A percentile compares a stretch with the other conserved stretches of the same genome.
phyloP scores from a whole-genome alignment of 257 asterid genomes.

The Paraleonurus japonicus region DNA sequence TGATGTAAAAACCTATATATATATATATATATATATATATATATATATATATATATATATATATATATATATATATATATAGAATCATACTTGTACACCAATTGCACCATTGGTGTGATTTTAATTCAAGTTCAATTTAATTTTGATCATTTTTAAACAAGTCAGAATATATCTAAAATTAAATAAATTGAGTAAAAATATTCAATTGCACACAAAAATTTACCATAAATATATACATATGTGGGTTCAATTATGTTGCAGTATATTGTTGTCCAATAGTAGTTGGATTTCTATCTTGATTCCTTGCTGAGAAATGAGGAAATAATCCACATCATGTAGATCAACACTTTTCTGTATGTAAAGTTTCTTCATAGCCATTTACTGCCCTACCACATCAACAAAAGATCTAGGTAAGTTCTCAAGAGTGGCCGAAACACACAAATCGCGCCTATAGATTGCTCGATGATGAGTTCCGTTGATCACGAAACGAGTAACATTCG shows the following conservation, averaged over 20 bases:
- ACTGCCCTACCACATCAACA: conserved; percentile 58
- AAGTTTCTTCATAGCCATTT: conserved; percentile 47
- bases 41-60: too few relatives aligned
- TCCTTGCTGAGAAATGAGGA: background rate
- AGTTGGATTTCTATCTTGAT: background rate
- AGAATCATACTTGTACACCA: too few relatives aligned
- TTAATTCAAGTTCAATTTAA: too few relatives aligned
- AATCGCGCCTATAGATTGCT: background rate
- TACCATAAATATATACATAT: background rate
- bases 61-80: too few relatives aligned
- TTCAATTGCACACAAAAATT: too few relatives aligned
- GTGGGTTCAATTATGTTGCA: background rate
- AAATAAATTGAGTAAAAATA: too few relatives aligned
- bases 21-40: too few relatives aligned
- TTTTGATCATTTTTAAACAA: too few relatives aligned
- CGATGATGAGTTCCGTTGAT: background rate
- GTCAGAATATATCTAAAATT: too few relatives aligned
- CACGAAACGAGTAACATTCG: background rate
- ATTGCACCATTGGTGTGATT: too few relatives aligned
- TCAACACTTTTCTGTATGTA: conserved; percentile 9
- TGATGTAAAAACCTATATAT: too few relatives aligned
- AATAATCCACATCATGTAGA: too few relatives aligned
- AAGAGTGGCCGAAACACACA: background rate
- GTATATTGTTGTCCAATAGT: background rate
- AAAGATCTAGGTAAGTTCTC: conserved; percentile 23